Evolutionary conservation across 345 rosid species (phyloP).

Genomic region (Mallotus nudiflorus): DNA sequence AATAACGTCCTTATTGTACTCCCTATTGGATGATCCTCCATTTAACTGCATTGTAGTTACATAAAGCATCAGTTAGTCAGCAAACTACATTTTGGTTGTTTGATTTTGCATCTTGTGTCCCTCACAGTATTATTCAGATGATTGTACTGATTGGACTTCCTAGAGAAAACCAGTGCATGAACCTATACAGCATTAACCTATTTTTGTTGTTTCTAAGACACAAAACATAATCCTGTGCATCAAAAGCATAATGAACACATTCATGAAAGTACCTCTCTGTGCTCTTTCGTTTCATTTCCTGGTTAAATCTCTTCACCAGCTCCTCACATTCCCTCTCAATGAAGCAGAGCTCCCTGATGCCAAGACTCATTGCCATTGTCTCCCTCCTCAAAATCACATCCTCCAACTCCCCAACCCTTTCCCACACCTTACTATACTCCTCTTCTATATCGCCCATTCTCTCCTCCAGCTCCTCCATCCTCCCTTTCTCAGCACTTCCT

Average conservation of each 20-base stretch:
- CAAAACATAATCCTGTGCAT: background rate
- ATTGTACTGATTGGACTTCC: background rate
- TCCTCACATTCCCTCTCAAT: slow-evolving; percentile 81
- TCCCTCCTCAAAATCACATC: slow-evolving; percentile 60
- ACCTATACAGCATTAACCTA: background rate
- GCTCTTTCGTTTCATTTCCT: slow-evolving; percentile 48
- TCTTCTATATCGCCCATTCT: slow-evolving; percentile 48
- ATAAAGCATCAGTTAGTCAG: background rate
- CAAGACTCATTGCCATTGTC: slow-evolving; percentile 59
- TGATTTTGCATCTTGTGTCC: background rate
- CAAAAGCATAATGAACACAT: background rate
- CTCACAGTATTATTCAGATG: background rate
- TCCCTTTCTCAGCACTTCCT: slow-evolving; percentile 29
- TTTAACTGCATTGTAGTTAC: background rate
- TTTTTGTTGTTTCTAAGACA: background rate
- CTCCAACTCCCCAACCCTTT: slow-evolving; percentile 61
- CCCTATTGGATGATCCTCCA: background rate
- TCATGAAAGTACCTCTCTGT: slow-evolving; percentile 40
- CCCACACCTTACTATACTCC: slow-evolving; percentile 65
- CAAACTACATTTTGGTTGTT: background rate
- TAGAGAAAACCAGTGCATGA: background rate
- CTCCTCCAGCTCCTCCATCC: slow-evolving; percentile 45
- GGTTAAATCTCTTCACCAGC: slow-evolving; percentile 58
- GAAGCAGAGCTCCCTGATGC: slow-evolving; percentile 75
- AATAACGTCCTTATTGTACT: background rate